Evolutionary conservation across 306 rosid species (phyloP), one percentile per base, ranked within the genome.

Genomic region (Argentina anserina): DNA sequence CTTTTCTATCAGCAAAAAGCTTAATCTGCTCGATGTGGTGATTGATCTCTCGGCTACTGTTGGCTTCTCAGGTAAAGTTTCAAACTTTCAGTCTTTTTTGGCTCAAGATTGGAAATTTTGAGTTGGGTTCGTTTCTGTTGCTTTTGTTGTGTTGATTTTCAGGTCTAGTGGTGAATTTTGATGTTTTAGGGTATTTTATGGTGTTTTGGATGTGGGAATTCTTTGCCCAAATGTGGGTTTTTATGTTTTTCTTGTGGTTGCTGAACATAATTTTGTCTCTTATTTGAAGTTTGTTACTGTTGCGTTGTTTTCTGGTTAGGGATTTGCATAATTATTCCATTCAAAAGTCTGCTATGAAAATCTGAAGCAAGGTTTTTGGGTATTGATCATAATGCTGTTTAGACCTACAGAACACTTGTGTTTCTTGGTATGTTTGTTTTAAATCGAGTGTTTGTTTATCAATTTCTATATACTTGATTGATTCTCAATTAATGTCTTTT

Each of bases 11-110:
- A 12, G 15, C 65, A 33, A 46, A 46, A 62, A 75, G 52, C 81
- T 56, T 69, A 76, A 69, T 78, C 83, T 28, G 64, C 79, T 68
- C n/a, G n/a, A n/a, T n/a, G n/a, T n/a, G n/a, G n/a, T n/a, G 25
- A 18, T 67, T 67, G 69, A 14, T 31, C 61, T 74, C 71, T 61
- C 41, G 34, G 49, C 9, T 46, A 14, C 74, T 52, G 60, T 3
- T 39, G 5, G 62, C 40, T 84, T 79, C 77, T 20, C 15, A 77
- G 86, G 90, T 73, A 72, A 73, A 47, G 14, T 4, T 25, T 46
- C 11, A 72, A 73, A 47, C 9, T 4, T 25, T 46, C 59, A 15
- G 65, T 15, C 10, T 67, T n/a, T 45, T 45, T 31, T 60, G 7
- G 71, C 49, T 65, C 18, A 21, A 65, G 37, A n/a, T 74, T 53